Percentiles rank a stretch among this genome's conserved stretches.
These are phyloP conservation scores for Chlorella sp. DNA, from an alignment of 139 green algal genomes.

Conservation along the genomic window DNA sequence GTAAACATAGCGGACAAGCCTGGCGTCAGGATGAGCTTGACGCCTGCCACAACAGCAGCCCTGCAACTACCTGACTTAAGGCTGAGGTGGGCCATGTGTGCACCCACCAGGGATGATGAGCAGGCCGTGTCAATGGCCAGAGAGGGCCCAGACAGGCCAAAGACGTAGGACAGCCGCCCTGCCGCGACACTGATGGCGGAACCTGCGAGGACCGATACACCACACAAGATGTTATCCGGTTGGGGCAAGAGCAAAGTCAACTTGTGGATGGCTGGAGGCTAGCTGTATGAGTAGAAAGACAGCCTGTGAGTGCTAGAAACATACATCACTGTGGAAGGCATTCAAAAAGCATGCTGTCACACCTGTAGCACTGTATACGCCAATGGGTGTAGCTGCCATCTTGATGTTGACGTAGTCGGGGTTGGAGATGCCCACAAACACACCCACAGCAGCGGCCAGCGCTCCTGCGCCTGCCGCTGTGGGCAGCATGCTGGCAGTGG, in stretches of 20 bases:
- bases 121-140: constrained; percentile 72
- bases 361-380: constrained; percentile 56
- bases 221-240: too few relatives aligned
- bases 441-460: constrained; percentile 14
- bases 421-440: constrained; percentile 45
- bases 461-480: too few relatives aligned
- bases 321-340: neutral
- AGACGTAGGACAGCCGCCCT: constrained; percentile 76
- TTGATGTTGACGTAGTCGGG: constrained; percentile 48
- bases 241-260: neutral
- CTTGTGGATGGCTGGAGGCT: too few relatives aligned
- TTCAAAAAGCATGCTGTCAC: neutral
- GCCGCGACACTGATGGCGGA: constrained; percentile 55
- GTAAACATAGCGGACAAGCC: too few relatives aligned
- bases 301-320: neutral
- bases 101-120: constrained; percentile 60
- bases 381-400: constrained; percentile 37
- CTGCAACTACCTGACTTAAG: too few relatives aligned
- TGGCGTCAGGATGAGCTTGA: too few relatives aligned
- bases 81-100: constrained; percentile 47
- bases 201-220: too few relatives aligned
- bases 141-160: constrained; percentile 67
- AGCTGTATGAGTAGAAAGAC: too few relatives aligned
- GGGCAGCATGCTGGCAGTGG: too few relatives aligned
- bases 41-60: too few relatives aligned